Base-by-base conservation (phyloP, 1,284 basidiomycete genomes). In the Mycena sp. region DNA sequence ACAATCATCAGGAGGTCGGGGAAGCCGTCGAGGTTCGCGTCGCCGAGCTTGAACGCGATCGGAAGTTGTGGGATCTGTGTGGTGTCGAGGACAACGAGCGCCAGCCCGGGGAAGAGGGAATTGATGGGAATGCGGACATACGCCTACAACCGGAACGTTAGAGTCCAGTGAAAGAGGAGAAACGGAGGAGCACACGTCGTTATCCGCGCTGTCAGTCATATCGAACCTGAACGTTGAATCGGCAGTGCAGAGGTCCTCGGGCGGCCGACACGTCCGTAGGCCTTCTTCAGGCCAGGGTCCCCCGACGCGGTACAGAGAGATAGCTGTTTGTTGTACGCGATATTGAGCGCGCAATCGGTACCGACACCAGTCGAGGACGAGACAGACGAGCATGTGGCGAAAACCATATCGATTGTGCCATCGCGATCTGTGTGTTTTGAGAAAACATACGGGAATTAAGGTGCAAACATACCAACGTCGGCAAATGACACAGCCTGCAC, bases 351-450 rank as follows among this genome's bases (percentile, higher is more conserved):
- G 76, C 98, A 99, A 50, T 86, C 83, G 0, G 80, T 80, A 5
- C 94, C 95, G 1, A 92, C 77, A 0, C 93, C 93, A 0, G 84
- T 86, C 0, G 82, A 80, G 0, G 83, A 75, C 2, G 92, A 94
- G 16, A 90, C 85, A 2, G 83, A 85, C 1, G 85, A 79, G 75
- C 97, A 99, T 0, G 92, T 92, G 0, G 94, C 86, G 71, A 99
- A 96, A 50, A 99, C 84, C 82, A 99, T 89, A 75, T 99, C 97
- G 46, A 99, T 93, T 0, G 96, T 97, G 1, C 97, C 97, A 72
- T 99, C 98, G 14, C 98, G 88, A 74, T 98, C 95, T 96, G 65
- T 11, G 46, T 38, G 11, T 2, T 9, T 21, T 69, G 38, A 63
- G 49, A 30, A 32, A 26, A n/a, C n/a, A n/a, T n/a, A n/a, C n/a